Conservation (phyloP, 2,329 filamentous ascomycete species). For the Stemphylium beticola region DNA sequence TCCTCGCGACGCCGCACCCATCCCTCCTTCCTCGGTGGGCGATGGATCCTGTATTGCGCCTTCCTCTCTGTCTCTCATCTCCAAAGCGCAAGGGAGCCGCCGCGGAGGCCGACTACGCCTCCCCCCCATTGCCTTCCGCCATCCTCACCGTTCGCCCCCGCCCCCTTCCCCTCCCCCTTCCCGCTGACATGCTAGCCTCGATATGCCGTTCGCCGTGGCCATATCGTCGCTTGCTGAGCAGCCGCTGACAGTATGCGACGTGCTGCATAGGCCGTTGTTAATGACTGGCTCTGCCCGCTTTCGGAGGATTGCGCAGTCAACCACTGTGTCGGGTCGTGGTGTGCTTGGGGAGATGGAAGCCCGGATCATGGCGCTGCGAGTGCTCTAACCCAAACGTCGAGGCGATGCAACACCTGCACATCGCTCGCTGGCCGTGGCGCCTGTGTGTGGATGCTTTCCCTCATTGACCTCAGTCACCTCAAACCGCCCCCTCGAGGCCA, state of each 20-base stretch:
- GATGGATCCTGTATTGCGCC: conserved; percentile 23
- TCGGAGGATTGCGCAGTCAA: conserved; percentile 46
- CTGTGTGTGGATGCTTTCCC: conserved; percentile 19
- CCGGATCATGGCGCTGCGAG: conserved; percentile 40
- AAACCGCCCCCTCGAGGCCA: conserved; percentile 19
- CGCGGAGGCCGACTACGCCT: conserved; percentile 17
- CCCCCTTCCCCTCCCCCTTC: not conserved
- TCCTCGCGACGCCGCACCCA: conserved; percentile 25
- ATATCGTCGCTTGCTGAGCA: conserved; percentile 11
- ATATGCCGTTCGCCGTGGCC: conserved; percentile 30
- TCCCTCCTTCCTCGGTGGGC: conserved; percentile 20
- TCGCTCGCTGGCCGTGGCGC: conserved; percentile 29
- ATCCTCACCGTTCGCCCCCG: conserved; percentile 8
- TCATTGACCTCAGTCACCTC: conserved; percentile 17
- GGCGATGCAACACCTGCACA: conserved; percentile 36
- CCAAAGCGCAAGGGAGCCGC: conserved; percentile 25
- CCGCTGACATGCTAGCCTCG: conserved; percentile 14
- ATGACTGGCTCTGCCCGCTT: conserved; percentile 37
- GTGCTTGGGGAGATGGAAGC: conserved; percentile 31
- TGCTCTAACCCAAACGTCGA: conserved; percentile 30
- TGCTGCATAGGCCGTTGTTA: conserved; percentile 17
- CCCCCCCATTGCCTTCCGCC: conserved; percentile 20
- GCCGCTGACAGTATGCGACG: conserved; percentile 19
- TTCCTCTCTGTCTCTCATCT: conserved; percentile 9
- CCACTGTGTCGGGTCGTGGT: conserved; percentile 39